These are phyloP conservation scores for Candida rishiriensis DNA, from an alignment of 805 yeast species.

Conservation along the genomic window DNA sequence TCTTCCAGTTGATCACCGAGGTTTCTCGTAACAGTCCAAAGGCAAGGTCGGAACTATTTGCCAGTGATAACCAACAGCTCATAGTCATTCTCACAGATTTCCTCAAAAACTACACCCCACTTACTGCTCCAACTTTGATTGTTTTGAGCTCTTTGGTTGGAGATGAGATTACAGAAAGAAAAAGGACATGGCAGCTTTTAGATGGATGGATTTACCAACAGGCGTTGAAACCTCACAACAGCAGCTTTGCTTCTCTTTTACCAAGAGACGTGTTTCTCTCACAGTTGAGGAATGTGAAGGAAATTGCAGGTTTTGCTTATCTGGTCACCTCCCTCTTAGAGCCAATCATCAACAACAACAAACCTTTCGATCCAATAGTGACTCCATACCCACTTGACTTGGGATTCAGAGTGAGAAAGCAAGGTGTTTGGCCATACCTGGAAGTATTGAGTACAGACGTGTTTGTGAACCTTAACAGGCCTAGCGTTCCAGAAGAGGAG, in stretches of 20 bases:
- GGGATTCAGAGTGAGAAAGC: conserved; percentile 56
- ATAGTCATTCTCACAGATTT: conserved; percentile 25
- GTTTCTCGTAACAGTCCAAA: conserved; percentile 40
- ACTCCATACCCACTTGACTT: conserved; percentile 58
- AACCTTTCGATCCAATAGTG: conserved; percentile 34
- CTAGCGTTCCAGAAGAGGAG: conserved; percentile 33
- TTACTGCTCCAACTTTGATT: conserved; percentile 48
- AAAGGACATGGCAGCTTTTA: conserved; percentile 59
- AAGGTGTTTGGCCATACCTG: conserved; percentile 76
- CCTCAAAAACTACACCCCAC: conserved; percentile 22
- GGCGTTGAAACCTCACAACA: conserved; percentile 5
- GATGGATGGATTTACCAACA: conserved; percentile 63
- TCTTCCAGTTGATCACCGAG: conserved; percentile 58
- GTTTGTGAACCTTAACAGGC: conserved; percentile 46
- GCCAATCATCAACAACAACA: conserved; percentile 26
- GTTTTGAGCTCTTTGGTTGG: conserved; percentile 56
- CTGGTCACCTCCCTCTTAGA: conserved; percentile 39
- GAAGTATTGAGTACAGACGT: conserved; percentile 69
- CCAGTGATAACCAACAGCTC: conserved; percentile 30
- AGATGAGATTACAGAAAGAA: conserved; percentile 36
- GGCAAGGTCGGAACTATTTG: conserved; percentile 28
- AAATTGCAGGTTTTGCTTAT: conserved; percentile 55
- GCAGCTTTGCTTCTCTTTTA: conserved; percentile 11
- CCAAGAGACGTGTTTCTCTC: conserved; percentile 41
- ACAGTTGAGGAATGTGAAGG: conserved; percentile 48